Base-by-base conservation (phyloP, 2,329 filamentous ascomycete species). In the Sclerotinia sclerotiorum region DNA sequence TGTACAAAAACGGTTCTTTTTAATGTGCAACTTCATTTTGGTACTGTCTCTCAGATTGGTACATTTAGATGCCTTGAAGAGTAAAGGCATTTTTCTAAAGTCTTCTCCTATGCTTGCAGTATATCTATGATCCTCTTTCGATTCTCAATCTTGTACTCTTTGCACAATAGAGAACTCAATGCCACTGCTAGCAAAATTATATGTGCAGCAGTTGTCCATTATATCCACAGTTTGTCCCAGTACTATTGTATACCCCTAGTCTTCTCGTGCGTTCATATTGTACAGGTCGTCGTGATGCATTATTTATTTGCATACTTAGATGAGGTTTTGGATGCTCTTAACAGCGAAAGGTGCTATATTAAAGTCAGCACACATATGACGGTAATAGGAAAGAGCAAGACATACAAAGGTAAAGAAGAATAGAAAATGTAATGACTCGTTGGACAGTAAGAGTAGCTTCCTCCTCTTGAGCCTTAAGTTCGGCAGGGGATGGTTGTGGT, bases 371-470 rank as follows among this genome's bases (percentile, higher is more conserved):
- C 70, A 72, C 56, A n/a, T 57, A 32, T 2, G 7, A 7, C 21
- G 42, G 21, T 17, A 17, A 35, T 24, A 32, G n/a, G 15, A 42
- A 32, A 35, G 10, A 51, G 29, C 11, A 44, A 4, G 39, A 72
- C 90, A 68, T 87, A 95, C 92, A 92, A 70, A 95, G 81, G 78
- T 94, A 94, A 61, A 95, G 84, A 62, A 91, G 79, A 51, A 89
- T 82, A 71, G 88, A 88, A 21, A 87, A 87, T 51, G 86, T 84
- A 67, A 89, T 77, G 71, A 90, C 90, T 75, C 84, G 84, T 81
- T 90, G 88, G 73, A 94, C 82, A 63, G 88, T 90, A 74, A 84
- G 83, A 76, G 82, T 82, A 63, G 91, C 90, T 78, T 90, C 85
- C 70, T 83, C 82, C 83, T 94, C 90, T 78, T 88, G 84, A 76